Percentiles rank a stretch among this genome's conserved stretches.
These are phyloP conservation scores for Moricandia moricandioides DNA, from an alignment of 345 rosid species.

Conservation along the genomic window DNA sequence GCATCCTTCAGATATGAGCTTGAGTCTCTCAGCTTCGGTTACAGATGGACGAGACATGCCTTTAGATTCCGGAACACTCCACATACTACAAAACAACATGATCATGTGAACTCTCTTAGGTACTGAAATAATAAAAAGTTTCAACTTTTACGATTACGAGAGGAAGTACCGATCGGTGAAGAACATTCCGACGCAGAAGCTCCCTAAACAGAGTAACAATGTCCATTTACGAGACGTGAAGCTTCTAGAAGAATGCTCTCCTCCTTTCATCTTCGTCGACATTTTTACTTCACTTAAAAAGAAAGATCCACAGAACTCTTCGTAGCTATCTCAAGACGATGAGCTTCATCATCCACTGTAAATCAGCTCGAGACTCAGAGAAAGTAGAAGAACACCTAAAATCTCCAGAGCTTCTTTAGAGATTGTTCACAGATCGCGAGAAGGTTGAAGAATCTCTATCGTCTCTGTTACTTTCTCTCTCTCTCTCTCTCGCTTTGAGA, in stretches of 20 bases:
- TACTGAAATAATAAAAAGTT: no score
- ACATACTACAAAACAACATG: slow-evolving; percentile 49
- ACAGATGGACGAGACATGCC: slow-evolving; percentile 56
- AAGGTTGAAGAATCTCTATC: background rate
- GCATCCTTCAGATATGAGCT: slow-evolving; percentile 80
- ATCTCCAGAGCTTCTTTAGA: slow-evolving; percentile 1
- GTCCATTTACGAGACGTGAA: slow-evolving; percentile 67
- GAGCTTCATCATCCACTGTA: slow-evolving; percentile 12
- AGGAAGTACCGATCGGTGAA: slow-evolving; percentile 52
- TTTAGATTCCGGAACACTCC: slow-evolving; percentile 66
- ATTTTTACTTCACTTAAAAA: slow-evolving; percentile 18
- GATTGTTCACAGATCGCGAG: background rate
- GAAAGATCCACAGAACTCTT: background rate
- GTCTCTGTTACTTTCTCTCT: background rate
- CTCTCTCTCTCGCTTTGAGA: background rate
- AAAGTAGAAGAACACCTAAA: slow-evolving; percentile 6
- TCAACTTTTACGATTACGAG: no score
- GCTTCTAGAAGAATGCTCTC: slow-evolving; percentile 44
- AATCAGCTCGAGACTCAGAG: slow-evolving; percentile 2
- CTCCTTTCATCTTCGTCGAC: slow-evolving; percentile 69
- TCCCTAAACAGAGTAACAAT: slow-evolving; percentile 60
- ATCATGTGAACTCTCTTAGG: background rate
- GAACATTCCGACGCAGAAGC: slow-evolving; percentile 91
- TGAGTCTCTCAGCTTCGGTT: slow-evolving; percentile 68
- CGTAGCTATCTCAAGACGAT: background rate